A percentile compares a stretch with the other conserved stretches of the same genome.
Conservation (phyloP, 2,329 filamentous ascomycete genomes). For the Ophiostoma sp. region DNA sequence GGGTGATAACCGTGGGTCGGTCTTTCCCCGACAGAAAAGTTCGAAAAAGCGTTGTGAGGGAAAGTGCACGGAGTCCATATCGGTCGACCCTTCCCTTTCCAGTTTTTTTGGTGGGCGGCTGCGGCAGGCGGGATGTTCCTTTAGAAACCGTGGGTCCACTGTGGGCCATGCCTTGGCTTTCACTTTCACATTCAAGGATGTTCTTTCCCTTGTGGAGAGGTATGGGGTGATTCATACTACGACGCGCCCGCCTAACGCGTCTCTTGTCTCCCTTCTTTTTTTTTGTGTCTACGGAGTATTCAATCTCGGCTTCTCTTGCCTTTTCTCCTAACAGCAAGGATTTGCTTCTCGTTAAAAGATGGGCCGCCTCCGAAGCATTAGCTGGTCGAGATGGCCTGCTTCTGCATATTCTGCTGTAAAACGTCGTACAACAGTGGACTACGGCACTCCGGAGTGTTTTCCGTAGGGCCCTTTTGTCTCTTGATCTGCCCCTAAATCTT, state of each 20-base stretch:
- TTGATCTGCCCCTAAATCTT: neutral
- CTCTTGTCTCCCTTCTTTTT: neutral
- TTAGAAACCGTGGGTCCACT: neutral
- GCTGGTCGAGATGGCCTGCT: neutral
- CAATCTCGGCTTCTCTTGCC: neutral
- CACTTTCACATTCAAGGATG: neutral
- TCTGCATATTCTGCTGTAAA: neutral
- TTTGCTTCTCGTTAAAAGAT: neutral
- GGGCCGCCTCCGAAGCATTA: neutral
- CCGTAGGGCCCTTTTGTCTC: neutral
- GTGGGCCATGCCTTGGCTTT: neutral
- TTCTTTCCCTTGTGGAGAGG: neutral
- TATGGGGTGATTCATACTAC: neutral
- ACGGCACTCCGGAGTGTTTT: neutral
- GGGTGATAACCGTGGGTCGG: neutral
- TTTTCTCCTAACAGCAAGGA: neutral
- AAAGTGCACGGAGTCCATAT: neutral
- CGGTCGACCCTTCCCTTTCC: neutral
- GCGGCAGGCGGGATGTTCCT: conserved; percentile 3
- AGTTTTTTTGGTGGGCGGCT: neutral
- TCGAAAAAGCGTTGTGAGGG: neutral
- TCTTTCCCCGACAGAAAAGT: neutral
- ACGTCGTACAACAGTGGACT: neutral
- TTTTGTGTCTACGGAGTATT: neutral
- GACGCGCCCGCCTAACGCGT: conserved; percentile 4